Base-by-base conservation (phyloP, 345 rosid species). In the Microcos paniculata region DNA sequence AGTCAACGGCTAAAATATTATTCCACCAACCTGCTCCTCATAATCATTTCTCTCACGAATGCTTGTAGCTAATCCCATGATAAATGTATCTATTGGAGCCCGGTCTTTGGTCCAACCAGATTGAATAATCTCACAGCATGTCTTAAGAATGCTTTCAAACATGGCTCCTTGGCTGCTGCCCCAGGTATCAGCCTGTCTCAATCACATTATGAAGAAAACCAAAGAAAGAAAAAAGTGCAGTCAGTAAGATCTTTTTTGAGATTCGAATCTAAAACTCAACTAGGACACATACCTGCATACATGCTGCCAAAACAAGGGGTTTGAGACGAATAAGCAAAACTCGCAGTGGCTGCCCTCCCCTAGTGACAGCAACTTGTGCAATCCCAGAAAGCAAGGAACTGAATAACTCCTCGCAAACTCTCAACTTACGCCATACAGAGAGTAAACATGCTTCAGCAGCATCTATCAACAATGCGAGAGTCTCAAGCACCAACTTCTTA, bases 321-420 rank as follows among this genome's bases (percentile, higher is more conserved):
- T 96, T 96, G 45, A 94, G 92, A 68, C 95, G 98, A 83, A 96
- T 96, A 78, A 96, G 97, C 83, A 96, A 76, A 79, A 94, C 94
- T 46, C 99, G 98, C 68, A 96, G 80, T 42, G 90, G 97, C 88
- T 96, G 99, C 71, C 99, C 99, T 77, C 98, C 98, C 79, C 89
- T 87, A 53, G 85, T 86, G 70, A 88, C 90, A 70, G 98, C 94
- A 85, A 96, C 89, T 80, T 89, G 90, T 1, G 94, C 89, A 86
- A 90, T 87, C 67, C 98, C 99, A 57, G 88, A 81, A 75, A 96
- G 97, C 78, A 96, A 83, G 72, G 97, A 87, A 62, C 84, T 86
- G 46, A 94, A 94, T 38, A 96, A 86, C 85, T 94, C 95, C 85
- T 96, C 98, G 62, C 99, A 94, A 70, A 79, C 84, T 84, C 92